phyloP scores from a whole-genome alignment of 2,329 filamentous ascomycete genomes.

The Fusarium aywerte region DNA sequence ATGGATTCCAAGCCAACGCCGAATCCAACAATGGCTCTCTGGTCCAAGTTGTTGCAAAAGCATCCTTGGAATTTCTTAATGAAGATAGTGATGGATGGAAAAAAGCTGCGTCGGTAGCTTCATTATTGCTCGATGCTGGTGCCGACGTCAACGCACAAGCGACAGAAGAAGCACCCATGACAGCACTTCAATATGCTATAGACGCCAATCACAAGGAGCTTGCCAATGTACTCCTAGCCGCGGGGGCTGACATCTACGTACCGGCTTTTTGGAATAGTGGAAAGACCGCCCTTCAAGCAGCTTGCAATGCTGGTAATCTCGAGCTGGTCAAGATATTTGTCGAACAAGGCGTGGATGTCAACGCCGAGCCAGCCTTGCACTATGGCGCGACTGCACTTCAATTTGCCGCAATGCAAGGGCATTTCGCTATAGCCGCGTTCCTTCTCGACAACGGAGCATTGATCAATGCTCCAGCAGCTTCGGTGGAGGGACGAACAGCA shows the following conservation, averaged over 20 bases:
- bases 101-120: accelerated
- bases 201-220: not conserved
- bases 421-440: not conserved
- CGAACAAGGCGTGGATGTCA: not conserved
- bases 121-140: not conserved
- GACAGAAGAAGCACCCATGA: not conserved
- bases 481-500: not conserved
- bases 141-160: not conserved
- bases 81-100: not conserved
- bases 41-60: too few species aligned
- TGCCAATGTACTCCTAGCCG: accelerated
- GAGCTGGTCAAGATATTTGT: not conserved
- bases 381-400: not conserved
- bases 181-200: not conserved
- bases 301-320: not conserved
- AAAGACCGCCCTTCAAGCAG: not conserved
- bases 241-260: not conserved
- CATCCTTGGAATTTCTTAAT: accelerated
- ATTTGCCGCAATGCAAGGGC: not conserved
- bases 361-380: not conserved
- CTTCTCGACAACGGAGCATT: not conserved
- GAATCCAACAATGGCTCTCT: too few species aligned
- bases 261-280: not conserved
- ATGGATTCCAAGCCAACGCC: not conserved
- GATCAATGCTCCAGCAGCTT: not conserved